Base-by-base conservation (phyloP, 352 stramenopile species). In the Globisporangium canariense region DNA sequence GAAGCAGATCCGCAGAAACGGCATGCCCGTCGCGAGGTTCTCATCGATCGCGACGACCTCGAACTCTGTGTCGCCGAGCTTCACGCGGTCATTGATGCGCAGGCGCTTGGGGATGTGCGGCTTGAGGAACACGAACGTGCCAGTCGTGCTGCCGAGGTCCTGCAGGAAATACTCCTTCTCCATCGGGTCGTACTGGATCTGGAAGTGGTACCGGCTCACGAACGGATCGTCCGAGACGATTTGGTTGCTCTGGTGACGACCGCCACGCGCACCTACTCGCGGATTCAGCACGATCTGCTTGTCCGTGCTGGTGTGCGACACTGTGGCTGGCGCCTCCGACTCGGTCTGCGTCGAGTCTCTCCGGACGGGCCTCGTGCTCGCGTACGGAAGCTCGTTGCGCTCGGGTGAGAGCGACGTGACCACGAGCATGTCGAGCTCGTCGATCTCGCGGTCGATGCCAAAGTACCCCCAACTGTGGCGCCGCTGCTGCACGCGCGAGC, bases 221-320 rank as follows among this genome's bases (percentile, higher is more conserved):
- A 86, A 91, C 65, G 81, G 81, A 54, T 95, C 86, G 68, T 95
- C 80, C 41, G 89, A 86, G 58, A 95, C 88, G 67, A 95, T 93
- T 61, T 93, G 83, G 65, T 93, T 95, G 71, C 74, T 90, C 36
- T 83, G 70, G 62, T 93, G 83, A 16, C 86, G 86, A 36, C 86
- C 86, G 40, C 86, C 86, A 8, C 64, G 67, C 7, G 84, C 86
- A 8, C 84, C 83, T 30, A 86, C 77, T 51, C 73, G 74, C 22
- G 84, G 84, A 25, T 88, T 71, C 28, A 93, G 70, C 60, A 91
- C 63, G 66, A 93, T 91, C 53, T 60, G 45, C 55, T 86, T 80
- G 43, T 70, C 73, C 8, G 40, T 60, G 53, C 34, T 30, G 9
- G 16, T n/a, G n/a, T 4, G 30, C 28, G 20, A 40, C 20, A 14